These are phyloP conservation scores for Penicillium hesseltinei DNA, from an alignment of 2,329 filamentous ascomycete species.

Conservation along the genomic window DNA sequence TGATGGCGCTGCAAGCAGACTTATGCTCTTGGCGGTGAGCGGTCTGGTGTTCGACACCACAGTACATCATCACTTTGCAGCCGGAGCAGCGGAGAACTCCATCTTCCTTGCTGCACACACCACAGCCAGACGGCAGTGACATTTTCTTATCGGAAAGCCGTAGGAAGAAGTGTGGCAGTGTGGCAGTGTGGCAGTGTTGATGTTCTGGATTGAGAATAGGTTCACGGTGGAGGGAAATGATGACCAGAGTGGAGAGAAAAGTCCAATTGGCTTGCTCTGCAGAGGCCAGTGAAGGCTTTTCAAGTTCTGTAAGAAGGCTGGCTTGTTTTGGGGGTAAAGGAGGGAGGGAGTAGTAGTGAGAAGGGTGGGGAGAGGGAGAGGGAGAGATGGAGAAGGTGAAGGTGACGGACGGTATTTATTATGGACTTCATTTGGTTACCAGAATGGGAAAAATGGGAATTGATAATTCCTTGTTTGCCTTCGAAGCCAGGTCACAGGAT, in stretches of 20 bases:
- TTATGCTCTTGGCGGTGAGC: slow-evolving; percentile 43
- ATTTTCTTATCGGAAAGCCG: neutral
- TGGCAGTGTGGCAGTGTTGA: neutral
- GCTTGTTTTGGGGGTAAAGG: neutral
- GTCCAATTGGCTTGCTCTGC: neutral
- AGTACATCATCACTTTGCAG: slow-evolving; percentile 50
- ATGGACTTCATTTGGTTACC: neutral
- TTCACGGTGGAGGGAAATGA: neutral
- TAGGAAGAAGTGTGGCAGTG: neutral
- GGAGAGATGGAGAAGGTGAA: neutral
- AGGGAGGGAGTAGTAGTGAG: neutral
- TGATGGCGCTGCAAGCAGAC: slow-evolving; percentile 19
- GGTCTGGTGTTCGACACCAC: slow-evolving; percentile 46
- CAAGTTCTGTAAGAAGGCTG: neutral
- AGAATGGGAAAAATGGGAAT: too few species aligned
- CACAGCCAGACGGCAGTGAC: slow-evolving; percentile 18
- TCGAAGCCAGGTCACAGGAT: neutral
- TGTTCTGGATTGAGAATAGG: neutral
- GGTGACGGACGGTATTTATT: neutral
- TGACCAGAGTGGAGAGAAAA: neutral
- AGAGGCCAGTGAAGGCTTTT: neutral
- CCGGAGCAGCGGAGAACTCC: slow-evolving; percentile 32
- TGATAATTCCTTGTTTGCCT: neutral
- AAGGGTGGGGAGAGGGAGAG: neutral
- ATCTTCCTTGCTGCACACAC: slow-evolving; percentile 24